Percentiles rank a stretch among this genome's conserved stretches.
Evolutionary conservation across 305 asterid species (phyloP).

Genomic region (Andrographis paniculata): DNA sequence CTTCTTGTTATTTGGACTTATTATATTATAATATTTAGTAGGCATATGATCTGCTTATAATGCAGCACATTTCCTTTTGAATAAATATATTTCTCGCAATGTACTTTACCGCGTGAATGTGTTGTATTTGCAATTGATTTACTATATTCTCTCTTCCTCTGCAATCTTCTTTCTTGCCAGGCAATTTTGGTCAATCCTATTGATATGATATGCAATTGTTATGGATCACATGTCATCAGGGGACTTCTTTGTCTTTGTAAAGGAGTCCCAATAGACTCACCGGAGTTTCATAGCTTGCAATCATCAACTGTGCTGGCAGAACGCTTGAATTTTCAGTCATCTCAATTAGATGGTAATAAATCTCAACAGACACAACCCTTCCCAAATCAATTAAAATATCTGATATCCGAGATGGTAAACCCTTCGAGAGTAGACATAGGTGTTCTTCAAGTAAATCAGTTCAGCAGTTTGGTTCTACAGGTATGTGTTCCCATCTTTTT

Average conservation of each 20-base stretch:
- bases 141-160: conserved; percentile 9
- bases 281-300: conserved; percentile 65
- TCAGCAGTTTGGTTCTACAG: conserved; percentile 92
- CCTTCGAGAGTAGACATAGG: conserved; percentile 46
- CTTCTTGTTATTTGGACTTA: not conserved
- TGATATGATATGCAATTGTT: conserved; percentile 75
- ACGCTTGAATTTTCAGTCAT: conserved; percentile 57
- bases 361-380: conserved; percentile 40
- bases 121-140: conserved; percentile 3
- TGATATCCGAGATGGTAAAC: conserved; percentile 57
- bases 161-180: conserved; percentile 29
- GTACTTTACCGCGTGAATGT: conserved; percentile 1
- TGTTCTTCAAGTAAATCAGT: conserved; percentile 51
- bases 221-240: conserved; percentile 95
- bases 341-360: conserved; percentile 30
- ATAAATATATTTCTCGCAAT: conserved; percentile 7
- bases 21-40: not conserved
- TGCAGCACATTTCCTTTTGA: too few relatives aligned
- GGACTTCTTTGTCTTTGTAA: conserved; percentile 83
- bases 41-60: too few relatives aligned
- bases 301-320: conserved; percentile 62
- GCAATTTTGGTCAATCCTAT: conserved; percentile 57
- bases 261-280: conserved; percentile 67
- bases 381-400: conserved; percentile 57
- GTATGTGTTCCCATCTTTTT: conserved; percentile 29